Conservation (phyloP, 441 rosid species). For the Manihot esculenta region DNA sequence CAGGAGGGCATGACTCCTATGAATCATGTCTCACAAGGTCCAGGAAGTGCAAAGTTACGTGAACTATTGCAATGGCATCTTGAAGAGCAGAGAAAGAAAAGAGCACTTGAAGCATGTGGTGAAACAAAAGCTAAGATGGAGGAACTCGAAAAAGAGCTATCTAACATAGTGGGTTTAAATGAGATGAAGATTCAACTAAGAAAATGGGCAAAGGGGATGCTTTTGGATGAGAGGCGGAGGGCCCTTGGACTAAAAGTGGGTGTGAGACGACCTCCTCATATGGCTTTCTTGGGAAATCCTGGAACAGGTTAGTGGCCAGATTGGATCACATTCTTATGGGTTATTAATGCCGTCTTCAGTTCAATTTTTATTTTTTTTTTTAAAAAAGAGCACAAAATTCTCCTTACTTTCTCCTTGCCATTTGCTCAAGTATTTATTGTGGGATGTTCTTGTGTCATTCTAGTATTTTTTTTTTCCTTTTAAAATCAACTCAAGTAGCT, state of each 20-base stretch:
- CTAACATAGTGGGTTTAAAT: conserved; percentile 67
- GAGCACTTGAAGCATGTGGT: conserved; percentile 75
- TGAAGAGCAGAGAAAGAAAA: conserved; percentile 80
- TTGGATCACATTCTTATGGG: conserved; percentile 7
- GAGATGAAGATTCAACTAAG: conserved; percentile 83
- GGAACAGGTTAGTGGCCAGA: conserved; percentile 61
- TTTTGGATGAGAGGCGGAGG: conserved; percentile 91
- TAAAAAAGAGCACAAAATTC: background rate
- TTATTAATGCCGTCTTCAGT: background rate
- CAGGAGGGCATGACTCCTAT: conserved; percentile 94
- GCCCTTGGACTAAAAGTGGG: conserved; percentile 93
- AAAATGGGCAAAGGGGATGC: conserved; percentile 98
- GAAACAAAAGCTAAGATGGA: conserved; percentile 88
- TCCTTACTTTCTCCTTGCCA: background rate
- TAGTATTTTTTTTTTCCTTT: no score
- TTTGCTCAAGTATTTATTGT: background rate
- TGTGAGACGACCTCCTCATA: conserved; percentile 83
- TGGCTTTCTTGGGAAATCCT: conserved; percentile 99
- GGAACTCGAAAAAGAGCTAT: conserved; percentile 73
- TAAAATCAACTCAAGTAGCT: background rate
- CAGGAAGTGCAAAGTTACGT: conserved; percentile 64
- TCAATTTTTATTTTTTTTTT: no score
- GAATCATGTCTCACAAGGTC: conserved; percentile 79
- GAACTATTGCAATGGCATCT: conserved; percentile 54
- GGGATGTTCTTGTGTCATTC: background rate